Percentiles rank a stretch among this genome's conserved stretches.
Evolutionary conservation across 2,329 filamentous ascomycete species (phyloP).

Genomic region (Diaporthe citrichinensis): DNA sequence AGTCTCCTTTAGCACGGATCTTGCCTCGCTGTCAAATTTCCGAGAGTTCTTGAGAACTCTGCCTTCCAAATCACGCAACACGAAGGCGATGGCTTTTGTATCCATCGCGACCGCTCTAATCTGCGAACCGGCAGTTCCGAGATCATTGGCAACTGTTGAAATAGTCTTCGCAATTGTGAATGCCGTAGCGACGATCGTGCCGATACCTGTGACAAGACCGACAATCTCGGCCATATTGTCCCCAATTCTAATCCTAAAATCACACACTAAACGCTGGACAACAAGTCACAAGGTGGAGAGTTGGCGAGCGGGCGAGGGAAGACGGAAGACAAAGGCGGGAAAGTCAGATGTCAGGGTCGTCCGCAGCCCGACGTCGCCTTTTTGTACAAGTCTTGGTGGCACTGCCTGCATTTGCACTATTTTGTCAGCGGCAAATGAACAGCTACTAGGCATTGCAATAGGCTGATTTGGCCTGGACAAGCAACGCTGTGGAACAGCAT

Average conservation of each 20-base stretch:
- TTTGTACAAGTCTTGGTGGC: too few relatives aligned
- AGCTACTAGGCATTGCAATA: neutral
- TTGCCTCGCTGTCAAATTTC: neutral
- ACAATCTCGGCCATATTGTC: neutral
- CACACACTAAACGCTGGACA: too few relatives aligned
- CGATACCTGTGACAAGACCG: neutral
- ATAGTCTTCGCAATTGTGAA: neutral
- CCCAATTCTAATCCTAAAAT: too few relatives aligned
- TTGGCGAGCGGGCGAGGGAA: neutral
- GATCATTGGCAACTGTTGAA: neutral
- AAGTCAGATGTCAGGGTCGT: neutral
- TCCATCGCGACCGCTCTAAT: neutral
- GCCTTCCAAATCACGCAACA: neutral
- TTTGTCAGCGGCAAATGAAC: neutral
- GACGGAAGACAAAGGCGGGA: too few relatives aligned
- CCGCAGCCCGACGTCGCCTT: neutral
- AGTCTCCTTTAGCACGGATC: neutral
- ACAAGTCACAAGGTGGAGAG: neutral
- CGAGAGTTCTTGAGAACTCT: neutral
- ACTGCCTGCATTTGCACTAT: neutral
- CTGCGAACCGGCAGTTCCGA: neutral
- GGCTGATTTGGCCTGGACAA: neutral
- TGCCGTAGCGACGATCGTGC: neutral
- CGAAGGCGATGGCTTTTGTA: neutral
- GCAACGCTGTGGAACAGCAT: neutral